Evolutionary conservation across 2,329 filamentous ascomycete genomes (phyloP).

Genomic region (Aspergillus pseudoterreus): DNA sequence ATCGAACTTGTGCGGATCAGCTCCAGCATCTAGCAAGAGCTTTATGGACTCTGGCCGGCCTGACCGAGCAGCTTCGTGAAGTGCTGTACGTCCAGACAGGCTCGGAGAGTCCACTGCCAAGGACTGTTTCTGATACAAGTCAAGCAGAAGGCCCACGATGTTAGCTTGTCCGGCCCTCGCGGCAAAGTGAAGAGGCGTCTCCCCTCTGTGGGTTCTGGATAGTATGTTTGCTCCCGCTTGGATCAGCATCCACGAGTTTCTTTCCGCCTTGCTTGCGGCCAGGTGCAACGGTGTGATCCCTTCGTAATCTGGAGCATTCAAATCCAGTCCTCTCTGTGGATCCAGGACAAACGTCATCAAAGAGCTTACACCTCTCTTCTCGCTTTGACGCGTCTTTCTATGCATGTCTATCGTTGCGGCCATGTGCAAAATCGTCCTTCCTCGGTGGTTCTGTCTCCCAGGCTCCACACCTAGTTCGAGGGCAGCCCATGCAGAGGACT

Average conservation of each 20-base stretch:
- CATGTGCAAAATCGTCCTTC: conserved; percentile 2
- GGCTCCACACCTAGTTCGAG: background rate
- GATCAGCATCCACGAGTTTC: conserved; percentile 3
- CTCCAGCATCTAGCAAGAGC: background rate
- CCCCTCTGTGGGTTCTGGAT: background rate
- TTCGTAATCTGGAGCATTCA: background rate
- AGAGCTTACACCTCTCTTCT: background rate
- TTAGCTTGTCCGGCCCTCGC: conserved; percentile 9
- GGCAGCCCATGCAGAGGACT: background rate
- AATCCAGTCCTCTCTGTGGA: background rate
- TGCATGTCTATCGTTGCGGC: background rate
- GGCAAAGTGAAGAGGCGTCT: conserved; percentile 7
- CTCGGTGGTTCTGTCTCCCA: background rate
- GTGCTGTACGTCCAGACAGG: conserved; percentile 5
- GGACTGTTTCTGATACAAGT: conserved; percentile 1
- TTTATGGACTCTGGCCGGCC: background rate
- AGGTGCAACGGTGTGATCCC: conserved; percentile 9
- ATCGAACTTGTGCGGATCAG: background rate
- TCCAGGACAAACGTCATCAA: background rate
- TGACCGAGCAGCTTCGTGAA: conserved; percentile 9
- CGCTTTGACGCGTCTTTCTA: background rate
- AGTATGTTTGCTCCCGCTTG: conserved; percentile 6
- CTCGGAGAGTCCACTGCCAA: conserved; percentile 1
- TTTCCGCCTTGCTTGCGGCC: conserved; percentile 2
- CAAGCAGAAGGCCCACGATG: conserved; percentile 5